phyloP scores from a whole-genome alignment of 148 eudicot genomes.

The Rhododendron molle region DNA sequence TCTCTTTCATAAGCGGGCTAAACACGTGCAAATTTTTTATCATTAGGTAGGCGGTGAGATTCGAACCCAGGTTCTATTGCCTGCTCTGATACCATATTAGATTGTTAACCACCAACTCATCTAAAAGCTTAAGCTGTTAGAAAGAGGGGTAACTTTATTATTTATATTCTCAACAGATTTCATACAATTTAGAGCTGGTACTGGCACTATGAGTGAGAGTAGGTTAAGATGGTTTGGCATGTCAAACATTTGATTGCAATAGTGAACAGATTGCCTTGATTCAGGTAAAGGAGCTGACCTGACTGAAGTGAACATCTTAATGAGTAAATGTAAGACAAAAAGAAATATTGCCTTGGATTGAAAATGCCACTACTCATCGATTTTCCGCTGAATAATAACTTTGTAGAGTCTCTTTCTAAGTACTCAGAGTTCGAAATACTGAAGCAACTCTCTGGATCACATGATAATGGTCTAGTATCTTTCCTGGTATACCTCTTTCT shows the following conservation, averaged over 20 bases:
- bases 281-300: not conserved
- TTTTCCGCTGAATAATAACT: not conserved
- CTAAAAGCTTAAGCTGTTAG: too few relatives aligned
- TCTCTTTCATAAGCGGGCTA: too few relatives aligned
- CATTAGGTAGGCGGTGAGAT: too few relatives aligned
- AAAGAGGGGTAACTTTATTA: too few relatives aligned
- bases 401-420: not conserved
- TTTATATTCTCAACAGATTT: too few relatives aligned
- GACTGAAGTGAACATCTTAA: not conserved
- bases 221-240: not conserved
- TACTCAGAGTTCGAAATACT: not conserved
- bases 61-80: too few relatives aligned
- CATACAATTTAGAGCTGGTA: not conserved
- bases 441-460: not conserved
- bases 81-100: too few relatives aligned
- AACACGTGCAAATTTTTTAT: too few relatives aligned
- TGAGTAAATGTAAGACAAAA: not conserved
- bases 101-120: too few relatives aligned
- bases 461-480: not conserved
- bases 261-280: not conserved
- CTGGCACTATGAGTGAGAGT: not conserved
- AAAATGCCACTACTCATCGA: not conserved
- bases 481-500: not conserved
- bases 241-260: not conserved
- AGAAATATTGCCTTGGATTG: not conserved